These are phyloP conservation scores for Xylaria sp. DNA, from an alignment of 2,329 filamentous ascomycete species.

Conservation along the genomic window DNA sequence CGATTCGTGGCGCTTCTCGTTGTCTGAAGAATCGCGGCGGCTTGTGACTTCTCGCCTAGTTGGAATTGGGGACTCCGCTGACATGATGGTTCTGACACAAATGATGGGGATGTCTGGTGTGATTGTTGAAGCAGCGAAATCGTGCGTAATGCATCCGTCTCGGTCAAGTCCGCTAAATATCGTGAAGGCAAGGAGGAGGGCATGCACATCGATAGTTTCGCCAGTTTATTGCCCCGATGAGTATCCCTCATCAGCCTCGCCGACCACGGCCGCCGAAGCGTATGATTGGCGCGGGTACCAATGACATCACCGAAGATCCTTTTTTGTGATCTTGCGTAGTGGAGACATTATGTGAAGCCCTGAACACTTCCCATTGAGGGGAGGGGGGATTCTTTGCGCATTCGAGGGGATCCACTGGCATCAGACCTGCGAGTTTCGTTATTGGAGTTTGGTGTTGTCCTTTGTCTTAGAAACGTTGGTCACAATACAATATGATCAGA, in stretches of 20 bases:
- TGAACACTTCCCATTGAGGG: not conserved
- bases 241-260: slow-evolving; percentile 29
- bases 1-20: slow-evolving; percentile 27
- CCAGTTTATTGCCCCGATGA: slow-evolving; percentile 18
- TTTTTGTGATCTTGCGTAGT: slow-evolving; percentile 16
- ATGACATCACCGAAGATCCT: slow-evolving; percentile 31
- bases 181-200: slow-evolving; percentile 7
- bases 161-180: slow-evolving; percentile 15
- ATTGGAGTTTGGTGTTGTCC: not conserved
- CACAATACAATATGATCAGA: not conserved
- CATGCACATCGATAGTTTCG: slow-evolving; percentile 23
- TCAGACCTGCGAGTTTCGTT: not conserved
- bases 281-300: slow-evolving; percentile 28
- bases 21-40: slow-evolving; percentile 23
- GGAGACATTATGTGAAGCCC: slow-evolving; percentile 19
- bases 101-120: not conserved
- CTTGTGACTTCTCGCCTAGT: slow-evolving; percentile 24
- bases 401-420: not conserved
- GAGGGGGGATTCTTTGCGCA: not conserved
- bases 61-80: slow-evolving; percentile 19
- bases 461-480: not conserved
- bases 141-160: slow-evolving; percentile 7
- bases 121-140: slow-evolving; percentile 19
- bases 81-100: slow-evolving; percentile 15
- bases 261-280: slow-evolving; percentile 11